These are phyloP conservation scores for Diplodia mutila DNA, from an alignment of 2,329 filamentous ascomycete species.

Conservation along the genomic window DNA sequence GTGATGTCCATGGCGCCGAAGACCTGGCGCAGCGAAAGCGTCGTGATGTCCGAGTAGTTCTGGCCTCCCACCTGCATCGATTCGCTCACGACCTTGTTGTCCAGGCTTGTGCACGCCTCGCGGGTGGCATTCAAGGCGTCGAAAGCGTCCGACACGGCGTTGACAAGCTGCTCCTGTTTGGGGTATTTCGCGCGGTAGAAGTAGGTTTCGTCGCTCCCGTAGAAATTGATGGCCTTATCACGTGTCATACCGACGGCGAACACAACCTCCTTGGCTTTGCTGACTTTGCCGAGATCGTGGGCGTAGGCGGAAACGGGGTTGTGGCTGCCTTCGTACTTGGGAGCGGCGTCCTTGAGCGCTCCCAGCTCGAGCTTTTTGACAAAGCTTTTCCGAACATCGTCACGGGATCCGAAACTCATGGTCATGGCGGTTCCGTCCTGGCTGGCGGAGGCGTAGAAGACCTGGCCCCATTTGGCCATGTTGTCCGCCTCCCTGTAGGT, in stretches of 20 bases:
- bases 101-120: slow-evolving; percentile 40
- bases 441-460: slow-evolving; percentile 41
- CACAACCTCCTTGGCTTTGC: slow-evolving; percentile 36
- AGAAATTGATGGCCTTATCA: slow-evolving; percentile 46
- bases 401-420: slow-evolving; percentile 18
- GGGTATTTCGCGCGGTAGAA: slow-evolving; percentile 45
- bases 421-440: slow-evolving; percentile 12
- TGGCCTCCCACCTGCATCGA: slow-evolving; percentile 39
- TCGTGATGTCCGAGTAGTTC: slow-evolving; percentile 49
- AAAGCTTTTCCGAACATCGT: slow-evolving; percentile 11
- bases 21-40: slow-evolving; percentile 47
- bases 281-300: slow-evolving; percentile 45
- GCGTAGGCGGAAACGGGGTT: slow-evolving; percentile 30
- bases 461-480: slow-evolving; percentile 50
- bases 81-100: slow-evolving; percentile 36
- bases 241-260: slow-evolving; percentile 50
- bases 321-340: slow-evolving; percentile 31
- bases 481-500: slow-evolving; percentile 43
- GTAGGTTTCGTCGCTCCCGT: slow-evolving; percentile 44
- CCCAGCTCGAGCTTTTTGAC: slow-evolving; percentile 31
- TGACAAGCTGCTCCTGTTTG: slow-evolving; percentile 30
- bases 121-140: slow-evolving; percentile 45
- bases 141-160: slow-evolving; percentile 46
- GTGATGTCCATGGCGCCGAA: slow-evolving; percentile 48
- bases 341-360: slow-evolving; percentile 31